Conservation (phyloP, 169 alveolate species). For the Plasmodium billcollinsi region DNA sequence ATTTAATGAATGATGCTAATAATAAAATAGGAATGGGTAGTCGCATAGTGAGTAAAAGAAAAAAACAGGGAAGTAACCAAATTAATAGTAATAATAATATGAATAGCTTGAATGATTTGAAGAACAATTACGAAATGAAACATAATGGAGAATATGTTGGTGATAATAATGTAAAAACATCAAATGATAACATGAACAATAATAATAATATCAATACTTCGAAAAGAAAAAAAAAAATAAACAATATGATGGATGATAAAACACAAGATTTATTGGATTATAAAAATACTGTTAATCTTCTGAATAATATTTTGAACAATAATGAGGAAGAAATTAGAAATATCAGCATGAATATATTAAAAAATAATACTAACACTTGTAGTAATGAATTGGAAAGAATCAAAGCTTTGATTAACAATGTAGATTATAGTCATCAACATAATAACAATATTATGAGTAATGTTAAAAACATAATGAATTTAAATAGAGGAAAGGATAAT, state of each 20-base stretch:
- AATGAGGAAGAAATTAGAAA: background rate
- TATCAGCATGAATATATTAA: background rate
- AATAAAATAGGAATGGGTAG: too few species aligned
- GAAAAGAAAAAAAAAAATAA: background rate
- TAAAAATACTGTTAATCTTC: background rate
- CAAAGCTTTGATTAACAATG: conserved; percentile 1
- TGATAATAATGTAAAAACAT: too few species aligned
- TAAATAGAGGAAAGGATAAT: background rate
- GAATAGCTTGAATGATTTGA: too few species aligned
- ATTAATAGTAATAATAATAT: too few species aligned
- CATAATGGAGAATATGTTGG: too few species aligned
- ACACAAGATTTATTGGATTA: background rate
- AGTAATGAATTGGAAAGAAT: background rate
- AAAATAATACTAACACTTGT: background rate
- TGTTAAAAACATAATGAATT: background rate
- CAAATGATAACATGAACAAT: background rate
- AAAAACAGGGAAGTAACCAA: too few species aligned
- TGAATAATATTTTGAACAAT: too few species aligned
- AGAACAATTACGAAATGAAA: too few species aligned
- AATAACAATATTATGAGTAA: background rate
- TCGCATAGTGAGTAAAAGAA: too few species aligned
- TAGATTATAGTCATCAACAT: background rate
- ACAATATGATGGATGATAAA: background rate
- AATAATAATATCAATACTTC: background rate
- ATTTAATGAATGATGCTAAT: too few species aligned